Conservation (phyloP, 805 yeast species). For the Kodamaea kakaduensis region DNA sequence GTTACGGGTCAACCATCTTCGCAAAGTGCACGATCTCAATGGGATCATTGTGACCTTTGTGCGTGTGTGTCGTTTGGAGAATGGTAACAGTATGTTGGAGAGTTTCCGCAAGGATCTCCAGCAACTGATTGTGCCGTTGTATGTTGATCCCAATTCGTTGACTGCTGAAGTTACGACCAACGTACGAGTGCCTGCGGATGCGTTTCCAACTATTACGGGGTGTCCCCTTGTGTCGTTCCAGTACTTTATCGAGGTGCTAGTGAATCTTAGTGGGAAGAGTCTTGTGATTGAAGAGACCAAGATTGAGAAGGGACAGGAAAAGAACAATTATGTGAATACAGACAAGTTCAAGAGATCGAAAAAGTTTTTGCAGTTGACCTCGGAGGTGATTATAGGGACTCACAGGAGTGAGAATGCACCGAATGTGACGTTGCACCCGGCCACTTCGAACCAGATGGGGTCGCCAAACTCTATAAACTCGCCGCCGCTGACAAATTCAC, state of each 20-base stretch:
- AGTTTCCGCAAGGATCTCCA: conserved; percentile 80
- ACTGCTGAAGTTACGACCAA: conserved; percentile 56
- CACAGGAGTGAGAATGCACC: conserved; percentile 35
- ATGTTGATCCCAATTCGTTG: conserved; percentile 64
- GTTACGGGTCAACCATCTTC: conserved; percentile 63
- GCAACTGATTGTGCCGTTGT: conserved; percentile 72
- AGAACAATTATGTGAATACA: conserved; percentile 61
- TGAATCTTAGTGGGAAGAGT: conserved; percentile 69
- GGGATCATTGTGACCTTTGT: conserved; percentile 79
- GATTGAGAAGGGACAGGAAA: conserved; percentile 19
- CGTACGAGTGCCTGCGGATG: conserved; percentile 74
- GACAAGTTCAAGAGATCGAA: conserved; percentile 71
- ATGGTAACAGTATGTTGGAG: conserved; percentile 57
- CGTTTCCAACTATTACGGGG: conserved; percentile 77
- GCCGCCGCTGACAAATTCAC: background rate
- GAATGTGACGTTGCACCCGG: background rate
- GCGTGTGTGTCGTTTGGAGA: conserved; percentile 65
- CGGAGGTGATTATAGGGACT: conserved; percentile 80
- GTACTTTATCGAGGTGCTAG: conserved; percentile 77
- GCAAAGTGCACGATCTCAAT: conserved; percentile 60
- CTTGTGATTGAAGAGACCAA: conserved; percentile 23
- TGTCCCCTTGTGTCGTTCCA: conserved; percentile 73
- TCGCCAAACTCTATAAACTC: background rate
- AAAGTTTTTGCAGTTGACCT: conserved; percentile 76
- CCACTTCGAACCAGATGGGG: background rate